phyloP scores from a whole-genome alignment of 1,139 yeast genomes.

The Blastobotrys raffinosifermentans region DNA sequence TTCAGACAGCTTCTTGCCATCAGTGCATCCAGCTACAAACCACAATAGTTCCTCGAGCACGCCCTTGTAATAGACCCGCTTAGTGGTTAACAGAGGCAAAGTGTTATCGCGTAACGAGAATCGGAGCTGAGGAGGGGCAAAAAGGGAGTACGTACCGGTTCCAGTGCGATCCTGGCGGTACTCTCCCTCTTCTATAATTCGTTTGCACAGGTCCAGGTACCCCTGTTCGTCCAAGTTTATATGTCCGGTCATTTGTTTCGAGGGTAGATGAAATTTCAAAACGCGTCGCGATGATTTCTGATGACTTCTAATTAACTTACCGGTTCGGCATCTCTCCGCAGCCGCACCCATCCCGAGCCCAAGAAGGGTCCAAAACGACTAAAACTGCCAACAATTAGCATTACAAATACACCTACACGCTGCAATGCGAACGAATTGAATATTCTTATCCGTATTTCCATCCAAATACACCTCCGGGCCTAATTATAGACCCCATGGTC shows the following conservation, averaged over 20 bases:
- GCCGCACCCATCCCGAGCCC: too few relatives aligned
- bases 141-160: constrained; percentile 83
- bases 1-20: constrained; percentile 69
- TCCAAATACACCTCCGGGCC: too few relatives aligned
- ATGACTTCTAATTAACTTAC: too few relatives aligned
- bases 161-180: constrained; percentile 94
- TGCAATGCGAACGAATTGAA: too few relatives aligned
- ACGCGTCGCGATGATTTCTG: too few relatives aligned
- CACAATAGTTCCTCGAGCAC: constrained; percentile 85
- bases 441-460: too few relatives aligned
- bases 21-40: constrained; percentile 89
- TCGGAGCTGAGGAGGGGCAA: constrained; percentile 94
- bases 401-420: too few relatives aligned
- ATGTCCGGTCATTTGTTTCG: neutral
- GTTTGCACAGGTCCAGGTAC: constrained; percentile 72
- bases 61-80: constrained; percentile 84
- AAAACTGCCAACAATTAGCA: too few relatives aligned
- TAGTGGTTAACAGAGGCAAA: constrained; percentile 88
- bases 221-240: constrained; percentile 65
- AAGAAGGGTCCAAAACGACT: too few relatives aligned
- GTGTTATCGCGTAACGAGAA: constrained; percentile 65
- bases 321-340: too few relatives aligned
- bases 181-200: constrained; percentile 80
- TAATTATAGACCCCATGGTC: too few relatives aligned
- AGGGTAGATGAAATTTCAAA: too few relatives aligned